Percentiles rank a stretch among this genome's conserved stretches.
These are phyloP conservation scores for Aspergillus texensis DNA, from an alignment of 2,329 filamentous ascomycete genomes.

Conservation along the genomic window DNA sequence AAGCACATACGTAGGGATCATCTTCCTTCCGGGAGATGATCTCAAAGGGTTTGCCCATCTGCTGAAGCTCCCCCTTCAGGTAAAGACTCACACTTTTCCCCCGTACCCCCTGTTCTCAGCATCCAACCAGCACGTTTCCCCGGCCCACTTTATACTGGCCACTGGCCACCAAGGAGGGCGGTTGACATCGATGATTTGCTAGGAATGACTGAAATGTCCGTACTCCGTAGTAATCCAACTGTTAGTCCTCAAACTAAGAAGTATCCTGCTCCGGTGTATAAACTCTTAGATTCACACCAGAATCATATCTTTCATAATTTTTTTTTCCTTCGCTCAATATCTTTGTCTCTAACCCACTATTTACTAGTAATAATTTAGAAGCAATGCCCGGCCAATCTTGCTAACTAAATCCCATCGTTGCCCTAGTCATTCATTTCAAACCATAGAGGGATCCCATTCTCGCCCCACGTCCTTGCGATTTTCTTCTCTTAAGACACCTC, in stretches of 20 bases:
- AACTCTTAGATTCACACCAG: slow-evolving; percentile 7
- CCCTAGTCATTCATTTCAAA: background rate
- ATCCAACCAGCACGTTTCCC: background rate
- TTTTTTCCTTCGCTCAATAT: background rate
- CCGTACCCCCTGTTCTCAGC: slow-evolving; percentile 15
- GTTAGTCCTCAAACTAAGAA: background rate
- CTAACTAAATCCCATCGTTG: background rate
- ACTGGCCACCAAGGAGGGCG: slow-evolving; percentile 1
- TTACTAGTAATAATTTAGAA: background rate
- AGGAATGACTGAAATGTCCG: background rate
- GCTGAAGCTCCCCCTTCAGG: slow-evolving; percentile 42
- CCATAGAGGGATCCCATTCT: too few species aligned
- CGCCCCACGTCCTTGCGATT: background rate
- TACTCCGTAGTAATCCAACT: too few species aligned
- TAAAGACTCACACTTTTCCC: slow-evolving; percentile 20
- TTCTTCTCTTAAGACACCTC: background rate
- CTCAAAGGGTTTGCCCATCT: slow-evolving; percentile 24
- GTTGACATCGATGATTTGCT: slow-evolving; percentile 13
- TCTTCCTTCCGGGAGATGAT: background rate
- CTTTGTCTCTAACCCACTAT: background rate
- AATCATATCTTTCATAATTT: slow-evolving; percentile 4
- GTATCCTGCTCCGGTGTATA: slow-evolving; percentile 11
- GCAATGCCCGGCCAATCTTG: background rate
- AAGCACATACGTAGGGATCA: background rate
- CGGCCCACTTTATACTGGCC: slow-evolving; percentile 5